Evolutionary conservation across 805 yeast genomes (phyloP).

Genomic region (Candida coquimbonensis): DNA sequence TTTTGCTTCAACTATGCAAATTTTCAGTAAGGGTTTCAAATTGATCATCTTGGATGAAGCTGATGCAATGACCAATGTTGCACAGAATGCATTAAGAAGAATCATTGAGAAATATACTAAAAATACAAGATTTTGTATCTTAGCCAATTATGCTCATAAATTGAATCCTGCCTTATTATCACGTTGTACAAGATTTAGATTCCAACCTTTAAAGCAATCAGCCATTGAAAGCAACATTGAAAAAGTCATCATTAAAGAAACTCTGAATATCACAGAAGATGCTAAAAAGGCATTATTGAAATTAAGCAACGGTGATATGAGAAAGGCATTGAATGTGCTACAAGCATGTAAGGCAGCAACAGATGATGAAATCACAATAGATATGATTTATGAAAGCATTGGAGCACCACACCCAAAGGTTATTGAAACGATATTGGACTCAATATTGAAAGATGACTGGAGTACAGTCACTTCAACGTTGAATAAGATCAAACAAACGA

Average conservation of each 20-base stretch:
- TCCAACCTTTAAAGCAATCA: conserved; percentile 65
- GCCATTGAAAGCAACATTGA: conserved; percentile 66
- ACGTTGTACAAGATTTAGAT: conserved; percentile 92
- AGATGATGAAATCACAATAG: conserved; percentile 54
- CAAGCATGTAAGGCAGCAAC: conserved; percentile 89
- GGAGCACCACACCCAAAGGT: conserved; percentile 94
- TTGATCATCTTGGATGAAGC: conserved; percentile 93
- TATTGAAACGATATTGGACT: conserved; percentile 64
- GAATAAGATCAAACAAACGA: conserved; percentile 52
- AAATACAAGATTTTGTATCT: conserved; percentile 89
- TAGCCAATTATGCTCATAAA: conserved; percentile 95
- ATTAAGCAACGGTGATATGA: conserved; percentile 92
- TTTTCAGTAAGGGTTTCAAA: conserved; percentile 80
- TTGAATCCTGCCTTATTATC: conserved; percentile 91
- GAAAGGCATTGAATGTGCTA: conserved; percentile 85
- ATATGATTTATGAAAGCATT: conserved; percentile 85
- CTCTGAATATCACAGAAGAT: conserved; percentile 45
- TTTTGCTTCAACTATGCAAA: conserved; percentile 93
- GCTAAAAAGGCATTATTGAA: conserved; percentile 63
- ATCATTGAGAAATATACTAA: conserved; percentile 85
- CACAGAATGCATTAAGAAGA: conserved; percentile 76
- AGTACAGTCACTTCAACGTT: conserved; percentile 64
- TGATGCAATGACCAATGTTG: conserved; percentile 86
- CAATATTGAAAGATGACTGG: conserved; percentile 86
- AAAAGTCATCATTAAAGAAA: conserved; percentile 64